Evolutionary conservation across 164 flowering plant genomes (phyloP).

Genomic region (Chloranthus sessilifolius): DNA sequence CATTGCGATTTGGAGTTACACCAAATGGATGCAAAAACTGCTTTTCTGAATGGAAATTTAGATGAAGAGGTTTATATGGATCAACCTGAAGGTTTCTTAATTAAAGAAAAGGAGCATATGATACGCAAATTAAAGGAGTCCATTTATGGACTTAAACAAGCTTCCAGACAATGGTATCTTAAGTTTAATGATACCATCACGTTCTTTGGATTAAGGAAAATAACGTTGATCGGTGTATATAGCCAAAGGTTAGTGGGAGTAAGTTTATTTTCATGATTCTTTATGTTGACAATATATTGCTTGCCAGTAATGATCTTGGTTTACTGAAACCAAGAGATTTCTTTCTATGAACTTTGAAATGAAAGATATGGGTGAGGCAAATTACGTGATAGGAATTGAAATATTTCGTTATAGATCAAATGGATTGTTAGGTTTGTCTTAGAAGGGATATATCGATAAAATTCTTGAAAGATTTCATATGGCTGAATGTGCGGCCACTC

Average conservation of each 20-base stretch:
- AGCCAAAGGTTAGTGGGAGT: neutral
- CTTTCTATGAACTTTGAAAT: neutral
- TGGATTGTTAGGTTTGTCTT: neutral
- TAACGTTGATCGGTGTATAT: neutral
- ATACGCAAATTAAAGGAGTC: neutral
- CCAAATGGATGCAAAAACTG: too few relatives aligned
- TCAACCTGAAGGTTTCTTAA: neutral
- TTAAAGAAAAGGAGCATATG: neutral
- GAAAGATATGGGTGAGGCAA: too few relatives aligned
- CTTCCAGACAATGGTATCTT: constrained; percentile 1
- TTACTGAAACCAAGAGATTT: neutral
- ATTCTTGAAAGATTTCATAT: neutral
- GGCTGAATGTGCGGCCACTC: neutral
- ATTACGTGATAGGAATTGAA: neutral
- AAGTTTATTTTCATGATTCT: neutral
- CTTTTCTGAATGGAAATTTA: too few relatives aligned
- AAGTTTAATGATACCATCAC: neutral
- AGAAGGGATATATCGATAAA: too few relatives aligned
- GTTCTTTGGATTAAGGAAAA: neutral
- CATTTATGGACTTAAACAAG: too few relatives aligned
- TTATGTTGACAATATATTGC: too few relatives aligned
- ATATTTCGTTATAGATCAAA: neutral
- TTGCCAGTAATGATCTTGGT: neutral
- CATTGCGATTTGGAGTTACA: too few relatives aligned
- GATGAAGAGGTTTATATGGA: too few relatives aligned